phyloP scores from a whole-genome alignment of 106 monocot species.

The Dactylorhiza incarnata region DNA sequence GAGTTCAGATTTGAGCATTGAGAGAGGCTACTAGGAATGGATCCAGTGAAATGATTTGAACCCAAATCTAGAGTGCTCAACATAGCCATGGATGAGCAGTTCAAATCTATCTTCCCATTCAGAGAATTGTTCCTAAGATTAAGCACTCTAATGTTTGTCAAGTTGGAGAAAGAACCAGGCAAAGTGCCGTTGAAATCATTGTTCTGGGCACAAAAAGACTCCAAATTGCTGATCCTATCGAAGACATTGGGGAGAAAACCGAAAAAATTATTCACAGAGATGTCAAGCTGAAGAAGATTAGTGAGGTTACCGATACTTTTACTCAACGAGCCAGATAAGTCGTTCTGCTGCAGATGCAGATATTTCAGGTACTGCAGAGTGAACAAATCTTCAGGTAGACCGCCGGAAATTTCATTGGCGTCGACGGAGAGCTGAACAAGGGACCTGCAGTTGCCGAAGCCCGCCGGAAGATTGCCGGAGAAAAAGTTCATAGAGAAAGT shows the following conservation, averaged over 20 bases:
- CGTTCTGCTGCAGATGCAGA: constrained; percentile 39
- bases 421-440: constrained; percentile 34
- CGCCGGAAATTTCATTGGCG: constrained; percentile 37
- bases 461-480: constrained; percentile 31
- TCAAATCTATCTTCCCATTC: constrained; percentile 31
- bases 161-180: constrained; percentile 36
- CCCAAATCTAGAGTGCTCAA: constrained; percentile 48
- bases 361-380: constrained; percentile 18
- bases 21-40: constrained; percentile 33
- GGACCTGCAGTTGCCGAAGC: constrained; percentile 34
- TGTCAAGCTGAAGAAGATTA: constrained; percentile 37
- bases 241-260: constrained; percentile 47
- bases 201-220: constrained; percentile 22
- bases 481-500: constrained; percentile 36
- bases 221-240: constrained; percentile 18
- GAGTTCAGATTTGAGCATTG: constrained; percentile 27
- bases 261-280: constrained; percentile 39
- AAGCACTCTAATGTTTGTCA: constrained; percentile 21
- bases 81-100: constrained; percentile 17
- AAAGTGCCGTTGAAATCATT: constrained; percentile 33
- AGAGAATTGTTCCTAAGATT: constrained; percentile 55
- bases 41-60: constrained; percentile 35
- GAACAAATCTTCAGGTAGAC: constrained; percentile 43
- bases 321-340: constrained; percentile 30
- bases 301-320: constrained; percentile 34